phyloP scores from a whole-genome alignment of 805 yeast species.

The Zygoascus tannicola region DNA sequence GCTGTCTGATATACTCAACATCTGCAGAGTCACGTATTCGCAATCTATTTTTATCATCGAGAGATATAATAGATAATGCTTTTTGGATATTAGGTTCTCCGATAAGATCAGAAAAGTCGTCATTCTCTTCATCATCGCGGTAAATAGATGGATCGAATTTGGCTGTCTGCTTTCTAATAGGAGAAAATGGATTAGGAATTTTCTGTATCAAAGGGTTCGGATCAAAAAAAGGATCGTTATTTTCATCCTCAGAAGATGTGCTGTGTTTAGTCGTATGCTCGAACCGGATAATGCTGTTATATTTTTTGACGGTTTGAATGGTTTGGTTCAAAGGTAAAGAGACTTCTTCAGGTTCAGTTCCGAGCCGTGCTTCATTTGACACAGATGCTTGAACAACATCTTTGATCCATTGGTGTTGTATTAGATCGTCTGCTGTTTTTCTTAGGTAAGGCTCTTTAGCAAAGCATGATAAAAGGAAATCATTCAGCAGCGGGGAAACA shows the following conservation, averaged over 20 bases:
- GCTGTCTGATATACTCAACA: background rate
- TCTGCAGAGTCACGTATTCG: background rate
- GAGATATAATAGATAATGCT: background rate
- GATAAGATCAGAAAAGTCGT: constrained; percentile 15
- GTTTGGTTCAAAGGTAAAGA: background rate
- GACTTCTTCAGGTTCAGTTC: too few relatives aligned
- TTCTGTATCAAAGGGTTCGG: background rate
- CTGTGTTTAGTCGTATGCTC: background rate
- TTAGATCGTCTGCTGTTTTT: constrained; percentile 44
- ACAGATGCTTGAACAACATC: background rate
- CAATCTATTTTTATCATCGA: background rate
- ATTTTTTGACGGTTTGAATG: background rate
- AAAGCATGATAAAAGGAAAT: constrained; percentile 59
- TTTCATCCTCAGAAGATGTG: background rate
- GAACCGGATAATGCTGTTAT: background rate
- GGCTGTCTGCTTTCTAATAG: background rate
- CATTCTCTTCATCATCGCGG: constrained; percentile 14
- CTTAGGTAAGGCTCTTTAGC: constrained; percentile 58
- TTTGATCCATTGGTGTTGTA: constrained; percentile 54
- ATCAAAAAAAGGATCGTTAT: background rate
- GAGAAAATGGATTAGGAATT: background rate
- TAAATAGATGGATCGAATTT: background rate
- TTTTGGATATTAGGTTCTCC: constrained; percentile 11
- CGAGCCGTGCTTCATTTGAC: background rate
- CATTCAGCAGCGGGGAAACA: constrained; percentile 35